Percentiles rank a stretch among this genome's conserved stretches.
Evolutionary conservation across 805 yeast genomes (phyloP).

Genomic region (Candida sithepensis): DNA sequence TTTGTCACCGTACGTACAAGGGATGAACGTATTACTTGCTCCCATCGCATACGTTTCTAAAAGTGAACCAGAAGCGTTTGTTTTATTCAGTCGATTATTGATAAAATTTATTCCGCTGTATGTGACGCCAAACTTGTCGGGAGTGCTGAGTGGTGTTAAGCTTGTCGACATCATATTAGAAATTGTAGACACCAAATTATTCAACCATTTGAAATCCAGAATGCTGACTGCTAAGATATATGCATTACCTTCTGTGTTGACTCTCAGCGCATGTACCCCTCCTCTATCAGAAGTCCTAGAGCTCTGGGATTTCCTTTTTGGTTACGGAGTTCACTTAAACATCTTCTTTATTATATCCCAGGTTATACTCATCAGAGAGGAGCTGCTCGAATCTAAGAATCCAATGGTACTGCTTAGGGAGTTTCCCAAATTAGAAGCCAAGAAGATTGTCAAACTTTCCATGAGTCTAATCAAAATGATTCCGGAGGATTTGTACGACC

Average conservation of each 20-base stretch:
- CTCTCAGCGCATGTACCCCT: constrained; percentile 86
- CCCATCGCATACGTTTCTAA: constrained; percentile 74
- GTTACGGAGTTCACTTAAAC: constrained; percentile 88
- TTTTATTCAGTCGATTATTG: constrained; percentile 60
- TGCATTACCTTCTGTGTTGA: constrained; percentile 79
- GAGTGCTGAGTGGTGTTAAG: constrained; percentile 73
- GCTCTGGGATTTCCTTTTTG: constrained; percentile 88
- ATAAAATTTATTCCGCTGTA: constrained; percentile 70
- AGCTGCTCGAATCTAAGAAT: constrained; percentile 52
- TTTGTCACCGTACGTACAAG: constrained; percentile 77
- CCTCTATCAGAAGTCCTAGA: constrained; percentile 71
- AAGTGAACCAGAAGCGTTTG: constrained; percentile 83
- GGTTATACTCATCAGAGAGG: constrained; percentile 62
- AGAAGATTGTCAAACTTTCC: constrained; percentile 71
- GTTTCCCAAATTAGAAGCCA: constrained; percentile 68
- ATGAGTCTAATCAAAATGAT: constrained; percentile 75
- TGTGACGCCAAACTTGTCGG: constrained; percentile 70
- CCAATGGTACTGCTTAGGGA: constrained; percentile 77
- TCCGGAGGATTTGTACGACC: constrained; percentile 61
- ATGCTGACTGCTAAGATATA: constrained; percentile 79
- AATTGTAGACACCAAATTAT: constrained; percentile 70
- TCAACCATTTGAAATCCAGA: constrained; percentile 53
- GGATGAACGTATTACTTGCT: constrained; percentile 83
- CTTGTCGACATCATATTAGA: constrained; percentile 72
- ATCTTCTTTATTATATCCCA: constrained; percentile 82